phyloP scores from a whole-genome alignment of 352 stramenopile genomes.

The Phytophthora macrochlamydospora region DNA sequence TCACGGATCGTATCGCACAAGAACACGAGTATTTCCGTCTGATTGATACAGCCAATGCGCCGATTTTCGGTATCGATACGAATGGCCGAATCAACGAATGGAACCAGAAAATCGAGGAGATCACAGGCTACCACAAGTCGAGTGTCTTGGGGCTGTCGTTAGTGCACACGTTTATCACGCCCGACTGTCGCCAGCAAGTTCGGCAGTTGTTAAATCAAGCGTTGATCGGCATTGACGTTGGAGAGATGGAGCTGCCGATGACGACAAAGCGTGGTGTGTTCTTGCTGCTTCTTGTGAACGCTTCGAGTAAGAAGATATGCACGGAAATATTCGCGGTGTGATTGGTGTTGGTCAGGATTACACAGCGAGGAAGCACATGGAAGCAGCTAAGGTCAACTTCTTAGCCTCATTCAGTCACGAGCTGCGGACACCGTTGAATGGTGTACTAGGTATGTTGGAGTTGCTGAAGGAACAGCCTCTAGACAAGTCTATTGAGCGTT shows the following conservation, averaged over 20 bases:
- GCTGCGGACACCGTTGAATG: conserved; percentile 76
- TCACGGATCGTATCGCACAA: conserved; percentile 29
- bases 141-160: conserved; percentile 67
- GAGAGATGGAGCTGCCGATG: conserved; percentile 85
- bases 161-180: conserved; percentile 75
- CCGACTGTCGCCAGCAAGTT: conserved; percentile 62
- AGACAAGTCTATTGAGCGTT: conserved; percentile 62
- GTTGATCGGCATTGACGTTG: conserved; percentile 78
- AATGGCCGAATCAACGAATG: conserved; percentile 44
- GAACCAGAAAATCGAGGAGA: conserved; percentile 87
- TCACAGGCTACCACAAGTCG: conserved; percentile 75
- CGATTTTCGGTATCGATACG: conserved; percentile 86
- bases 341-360: conserved; percentile 93
- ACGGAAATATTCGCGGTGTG: conserved; percentile 41
- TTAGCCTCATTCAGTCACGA: conserved; percentile 85
- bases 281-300: conserved; percentile 74
- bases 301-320: conserved; percentile 52
- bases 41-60: conserved; percentile 79
- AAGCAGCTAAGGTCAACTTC: conserved; percentile 83
- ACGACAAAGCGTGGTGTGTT: conserved; percentile 65
- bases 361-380: conserved; percentile 87
- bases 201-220: conserved; percentile 73
- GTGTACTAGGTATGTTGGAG: conserved; percentile 82
- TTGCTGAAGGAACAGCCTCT: conserved; percentile 78
- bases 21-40: conserved; percentile 40